A percentile compares a stretch with the other conserved stretches of the same genome.
Evolutionary conservation across 2,329 filamentous ascomycete species (phyloP).

Genomic region (Magnaporthales sp.): DNA sequence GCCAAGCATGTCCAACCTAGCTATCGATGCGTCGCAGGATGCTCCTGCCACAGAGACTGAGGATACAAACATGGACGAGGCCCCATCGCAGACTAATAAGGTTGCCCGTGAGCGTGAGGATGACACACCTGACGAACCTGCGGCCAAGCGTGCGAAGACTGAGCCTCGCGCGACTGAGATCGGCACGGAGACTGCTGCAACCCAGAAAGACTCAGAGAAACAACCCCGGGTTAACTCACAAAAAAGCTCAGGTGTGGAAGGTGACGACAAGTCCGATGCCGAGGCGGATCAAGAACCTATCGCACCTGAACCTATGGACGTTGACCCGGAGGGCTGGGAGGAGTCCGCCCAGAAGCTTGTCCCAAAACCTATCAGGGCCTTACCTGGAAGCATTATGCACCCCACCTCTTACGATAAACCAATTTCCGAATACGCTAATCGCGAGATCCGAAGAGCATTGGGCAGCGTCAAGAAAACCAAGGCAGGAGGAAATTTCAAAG

Average conservation of each 20-base stretch:
- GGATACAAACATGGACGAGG: slow-evolving; percentile 33
- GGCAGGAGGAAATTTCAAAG: slow-evolving; percentile 64
- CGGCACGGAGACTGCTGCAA: not conserved
- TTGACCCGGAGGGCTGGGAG: slow-evolving; percentile 10
- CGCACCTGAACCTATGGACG: slow-evolving; percentile 19
- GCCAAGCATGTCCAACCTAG: slow-evolving; percentile 28
- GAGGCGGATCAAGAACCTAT: slow-evolving; percentile 11
- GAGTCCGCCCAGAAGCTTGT: not conserved
- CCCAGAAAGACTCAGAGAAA: slow-evolving; percentile 23
- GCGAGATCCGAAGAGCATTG: slow-evolving; percentile 56
- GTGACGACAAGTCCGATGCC: slow-evolving; percentile 10
- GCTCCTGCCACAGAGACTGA: slow-evolving; percentile 19
- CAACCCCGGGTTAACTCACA: slow-evolving; percentile 16
- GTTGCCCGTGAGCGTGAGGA: slow-evolving; percentile 69
- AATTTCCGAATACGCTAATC: slow-evolving; percentile 51
- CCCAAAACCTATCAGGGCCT: slow-evolving; percentile 16
- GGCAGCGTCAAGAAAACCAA: slow-evolving; percentile 81
- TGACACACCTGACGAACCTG: slow-evolving; percentile 57
- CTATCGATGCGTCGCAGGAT: slow-evolving; percentile 22
- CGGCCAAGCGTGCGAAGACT: slow-evolving; percentile 73
- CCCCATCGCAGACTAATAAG: slow-evolving; percentile 40
- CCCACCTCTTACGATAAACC: slow-evolving; percentile 32
- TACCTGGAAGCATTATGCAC: slow-evolving; percentile 31
- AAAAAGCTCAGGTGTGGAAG: slow-evolving; percentile 16
- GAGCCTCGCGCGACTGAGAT: slow-evolving; percentile 25